A percentile compares a stretch with the other conserved stretches of the same genome.
phyloP scores from a whole-genome alignment of 148 eudicot genomes.

The Chenopodium formosanum region DNA sequence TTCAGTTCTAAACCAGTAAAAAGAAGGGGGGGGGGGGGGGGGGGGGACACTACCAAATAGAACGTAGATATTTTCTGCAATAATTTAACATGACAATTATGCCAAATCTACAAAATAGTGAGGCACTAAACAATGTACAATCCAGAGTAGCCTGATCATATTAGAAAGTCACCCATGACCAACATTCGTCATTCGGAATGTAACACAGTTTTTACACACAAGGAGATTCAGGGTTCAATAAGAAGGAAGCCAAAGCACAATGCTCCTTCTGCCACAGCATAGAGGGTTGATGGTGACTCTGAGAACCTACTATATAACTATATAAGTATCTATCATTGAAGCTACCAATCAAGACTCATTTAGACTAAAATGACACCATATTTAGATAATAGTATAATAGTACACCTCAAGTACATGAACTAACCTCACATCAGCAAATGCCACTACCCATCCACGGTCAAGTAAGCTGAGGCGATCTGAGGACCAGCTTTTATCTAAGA shows the following conservation, averaged over 20 bases:
- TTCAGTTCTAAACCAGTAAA: not conserved
- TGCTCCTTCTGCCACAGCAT: not conserved
- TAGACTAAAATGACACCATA: not conserved
- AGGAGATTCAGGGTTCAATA: not conserved
- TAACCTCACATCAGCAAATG: slow-evolving; percentile 98
- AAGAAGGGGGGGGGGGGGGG: not conserved
- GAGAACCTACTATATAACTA: not conserved
- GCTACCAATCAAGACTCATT: not conserved
- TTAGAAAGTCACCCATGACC: slow-evolving; percentile 6
- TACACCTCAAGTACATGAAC: slow-evolving; percentile 14
- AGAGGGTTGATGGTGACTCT: not conserved
- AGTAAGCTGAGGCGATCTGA: slow-evolving; percentile 89
- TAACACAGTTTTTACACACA: not conserved
- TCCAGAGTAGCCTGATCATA: not conserved
- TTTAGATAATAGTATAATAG: slow-evolving; percentile 6
- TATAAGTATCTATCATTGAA: not conserved
- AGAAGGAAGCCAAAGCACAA: not conserved
- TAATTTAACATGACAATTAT: not conserved
- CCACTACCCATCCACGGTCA: slow-evolving; percentile 94
- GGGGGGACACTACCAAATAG: not conserved
- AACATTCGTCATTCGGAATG: not conserved
- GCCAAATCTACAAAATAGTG: not conserved
- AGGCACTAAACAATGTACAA: not conserved
- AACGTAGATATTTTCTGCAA: not conserved
- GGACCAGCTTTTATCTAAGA: slow-evolving; percentile 79